Evolutionary conservation across 345 rosid species (phyloP).

Genomic region (Gossypium stocksii): DNA sequence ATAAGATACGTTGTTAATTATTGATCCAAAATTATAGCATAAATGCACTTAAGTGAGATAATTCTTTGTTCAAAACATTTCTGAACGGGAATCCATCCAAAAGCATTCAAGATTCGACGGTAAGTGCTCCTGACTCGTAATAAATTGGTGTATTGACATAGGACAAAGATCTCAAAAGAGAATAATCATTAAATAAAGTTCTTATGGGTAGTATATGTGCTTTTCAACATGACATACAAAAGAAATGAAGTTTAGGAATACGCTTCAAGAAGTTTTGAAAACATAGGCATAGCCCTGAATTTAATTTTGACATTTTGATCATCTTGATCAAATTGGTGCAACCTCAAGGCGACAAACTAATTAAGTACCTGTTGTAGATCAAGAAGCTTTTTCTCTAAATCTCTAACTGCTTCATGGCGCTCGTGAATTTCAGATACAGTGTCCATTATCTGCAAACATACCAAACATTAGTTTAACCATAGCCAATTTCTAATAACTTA

Average conservation of each 20-base stretch:
- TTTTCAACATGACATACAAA: neutral
- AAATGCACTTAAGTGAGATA: neutral
- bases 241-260: neutral
- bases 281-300: neutral
- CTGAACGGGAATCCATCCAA: neutral
- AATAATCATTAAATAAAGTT: neutral
- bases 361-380: slow-evolving; percentile 78
- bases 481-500: neutral
- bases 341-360: slow-evolving; percentile 5
- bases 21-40: neutral
- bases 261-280: neutral
- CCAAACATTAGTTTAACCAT: neutral
- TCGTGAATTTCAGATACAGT: slow-evolving; percentile 98
- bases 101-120: neutral
- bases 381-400: slow-evolving; percentile 81
- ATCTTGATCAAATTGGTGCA: neutral
- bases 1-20: neutral
- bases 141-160: neutral
- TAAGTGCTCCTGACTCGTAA: neutral
- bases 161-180: neutral
- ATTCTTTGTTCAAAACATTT: slow-evolving; percentile 4
- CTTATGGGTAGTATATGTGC: neutral
- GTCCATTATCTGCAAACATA: slow-evolving; percentile 71
- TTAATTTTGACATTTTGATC: neutral
- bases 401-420: slow-evolving; percentile 92